Evolutionary conservation across 768 basidiomycete species (phyloP).

Genomic region (Suillus tomentosus): DNA sequence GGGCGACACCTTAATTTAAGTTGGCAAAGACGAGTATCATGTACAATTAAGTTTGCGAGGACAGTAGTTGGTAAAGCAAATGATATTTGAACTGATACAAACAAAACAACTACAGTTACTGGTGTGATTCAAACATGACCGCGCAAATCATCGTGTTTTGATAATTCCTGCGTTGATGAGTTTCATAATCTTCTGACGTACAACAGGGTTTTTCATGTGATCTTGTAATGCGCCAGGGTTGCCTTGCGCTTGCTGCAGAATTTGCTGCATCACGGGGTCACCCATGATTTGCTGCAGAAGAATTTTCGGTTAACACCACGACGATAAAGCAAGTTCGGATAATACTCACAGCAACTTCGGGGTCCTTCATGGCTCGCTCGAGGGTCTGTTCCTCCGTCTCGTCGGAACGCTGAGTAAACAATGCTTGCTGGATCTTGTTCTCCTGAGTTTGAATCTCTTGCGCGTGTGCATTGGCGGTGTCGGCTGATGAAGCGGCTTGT

Average conservation of each 20-base stretch:
- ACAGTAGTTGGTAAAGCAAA: neutral
- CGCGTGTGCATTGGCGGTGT: constrained; percentile 80
- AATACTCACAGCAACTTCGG: constrained; percentile 81
- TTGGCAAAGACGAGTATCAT: neutral
- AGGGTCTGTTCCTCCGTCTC: constrained; percentile 94
- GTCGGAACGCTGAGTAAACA: constrained; percentile 74
- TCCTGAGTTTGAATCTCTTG: constrained; percentile 82
- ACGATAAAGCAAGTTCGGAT: constrained; percentile 4
- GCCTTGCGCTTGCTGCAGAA: constrained; percentile 90
- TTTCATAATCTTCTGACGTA: constrained; percentile 83
- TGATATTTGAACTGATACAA: constrained; percentile 1
- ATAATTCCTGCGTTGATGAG: constrained; percentile 93
- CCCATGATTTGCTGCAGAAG: constrained; percentile 70
- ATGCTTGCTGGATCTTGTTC: constrained; percentile 76
- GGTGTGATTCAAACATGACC: constrained; percentile 1
- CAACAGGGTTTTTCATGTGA: constrained; percentile 92
- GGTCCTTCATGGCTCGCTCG: constrained; percentile 94
- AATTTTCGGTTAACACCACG: constrained; percentile 11
- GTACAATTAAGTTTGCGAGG: neutral
- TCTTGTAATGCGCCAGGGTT: constrained; percentile 90
- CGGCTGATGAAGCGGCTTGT: constrained; percentile 76
- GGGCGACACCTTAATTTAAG: constrained; percentile 47
- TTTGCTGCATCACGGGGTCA: constrained; percentile 92
- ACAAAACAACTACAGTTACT: constrained; percentile 4
- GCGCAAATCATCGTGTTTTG: constrained; percentile 63